A percentile compares a stretch with the other conserved stretches of the same genome.
These are phyloP conservation scores for Tolypocladium inflatum DNA, from an alignment of 2,329 filamentous ascomycete species.

Conservation along the genomic window DNA sequence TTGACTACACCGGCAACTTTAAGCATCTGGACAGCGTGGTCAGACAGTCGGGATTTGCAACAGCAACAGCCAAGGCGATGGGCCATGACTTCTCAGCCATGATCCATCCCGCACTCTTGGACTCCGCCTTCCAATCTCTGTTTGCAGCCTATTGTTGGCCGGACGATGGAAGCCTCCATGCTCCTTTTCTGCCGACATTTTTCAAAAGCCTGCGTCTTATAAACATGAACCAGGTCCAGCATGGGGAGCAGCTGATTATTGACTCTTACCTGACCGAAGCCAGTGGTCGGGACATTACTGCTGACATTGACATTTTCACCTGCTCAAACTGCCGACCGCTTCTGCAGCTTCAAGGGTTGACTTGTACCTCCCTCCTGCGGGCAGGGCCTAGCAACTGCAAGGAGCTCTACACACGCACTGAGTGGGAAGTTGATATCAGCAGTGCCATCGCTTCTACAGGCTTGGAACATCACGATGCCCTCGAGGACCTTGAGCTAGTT, in stretches of 20 bases:
- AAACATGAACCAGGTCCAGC: not conserved
- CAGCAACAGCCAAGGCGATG: not conserved
- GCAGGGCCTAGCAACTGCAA: not conserved
- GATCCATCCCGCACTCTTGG: not conserved
- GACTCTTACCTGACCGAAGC: not conserved
- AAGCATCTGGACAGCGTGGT: not conserved
- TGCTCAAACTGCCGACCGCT: not conserved
- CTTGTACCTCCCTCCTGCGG: not conserved
- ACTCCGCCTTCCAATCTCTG: not conserved
- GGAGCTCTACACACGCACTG: not conserved
- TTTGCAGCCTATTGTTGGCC: constrained; percentile 1
- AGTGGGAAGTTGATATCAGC: not conserved
- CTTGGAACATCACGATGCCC: not conserved
- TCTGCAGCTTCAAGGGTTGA: not conserved
- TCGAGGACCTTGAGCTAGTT: not conserved
- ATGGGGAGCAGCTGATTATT: not conserved
- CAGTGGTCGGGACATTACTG: not conserved
- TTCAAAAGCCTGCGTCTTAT: not conserved
- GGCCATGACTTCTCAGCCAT: not conserved
- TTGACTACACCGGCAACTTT: constrained; percentile 1
- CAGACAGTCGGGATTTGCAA: not conserved
- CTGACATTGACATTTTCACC: constrained; percentile 1
- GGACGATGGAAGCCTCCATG: not conserved
- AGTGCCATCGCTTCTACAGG: not conserved
- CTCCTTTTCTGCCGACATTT: not conserved